Evolutionary conservation across 805 yeast species (phyloP), one percentile per base, ranked within the genome.

Genomic region (Yamadazyma endophytica): DNA sequence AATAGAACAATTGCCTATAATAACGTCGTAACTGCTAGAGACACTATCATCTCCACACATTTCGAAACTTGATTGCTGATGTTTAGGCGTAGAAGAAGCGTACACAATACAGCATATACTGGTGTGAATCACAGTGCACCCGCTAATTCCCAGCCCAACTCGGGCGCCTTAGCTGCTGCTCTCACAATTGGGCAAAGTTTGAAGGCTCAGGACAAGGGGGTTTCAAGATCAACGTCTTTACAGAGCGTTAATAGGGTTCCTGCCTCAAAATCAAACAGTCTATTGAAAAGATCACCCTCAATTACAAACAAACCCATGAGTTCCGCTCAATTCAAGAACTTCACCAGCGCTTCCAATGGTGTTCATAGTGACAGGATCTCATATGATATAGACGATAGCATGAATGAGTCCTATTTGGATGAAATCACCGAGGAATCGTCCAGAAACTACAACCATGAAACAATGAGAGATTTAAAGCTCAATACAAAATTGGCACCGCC

Each of bases 131-230:
- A 54, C 33, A 39, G 47, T 6, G 54, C 62, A 2, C 61, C 61
- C 6, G 42, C 56, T 5, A 32, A 52, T 11, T 49, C 38, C 31
- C 64, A 61, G 34, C 71, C 71, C 13, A 55, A 46, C 40, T 47
- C 53, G 26, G 49, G 51, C 25, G 72, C 72, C 13, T 46, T 59
- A 50, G 72, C 72, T 4, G 72, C 72, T 4, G 72, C 72, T 1
- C 44, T 61, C 28, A 57, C 69, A 18, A 65, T 65, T 37, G 72
- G 72, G 12, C 49, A 64, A 35, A 44, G 31, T 15, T 22, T 34
- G 11, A 44, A 44, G n/a, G n/a, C n/a, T n/a, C n/a, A n/a, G n/a
- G n/a, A 16, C 22, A 27, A 8, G 35, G 31, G 13, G 35, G 35
- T 12, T 23, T 26, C 16, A 29, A 29, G 5, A 21, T 19, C 4